phyloP scores from a whole-genome alignment of 78 protist genomes.

The Isochrysis galbana region DNA sequence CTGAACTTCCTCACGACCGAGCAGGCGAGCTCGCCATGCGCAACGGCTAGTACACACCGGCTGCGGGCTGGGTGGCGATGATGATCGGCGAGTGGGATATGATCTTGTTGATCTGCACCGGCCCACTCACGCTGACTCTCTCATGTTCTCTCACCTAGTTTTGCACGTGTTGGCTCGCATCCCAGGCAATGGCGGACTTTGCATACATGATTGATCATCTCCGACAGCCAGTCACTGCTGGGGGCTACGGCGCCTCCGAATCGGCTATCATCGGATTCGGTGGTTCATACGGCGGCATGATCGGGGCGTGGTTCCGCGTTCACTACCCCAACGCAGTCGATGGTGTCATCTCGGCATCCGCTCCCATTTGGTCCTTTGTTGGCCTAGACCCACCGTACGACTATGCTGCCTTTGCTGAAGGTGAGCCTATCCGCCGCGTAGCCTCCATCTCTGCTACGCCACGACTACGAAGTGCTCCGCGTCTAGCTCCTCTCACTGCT shows the following conservation, averaged over 20 bases:
- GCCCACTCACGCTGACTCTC: too few relatives aligned
- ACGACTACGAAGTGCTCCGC: too few relatives aligned
- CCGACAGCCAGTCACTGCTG: too few relatives aligned
- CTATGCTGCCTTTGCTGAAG: not conserved
- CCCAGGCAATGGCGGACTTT: not conserved
- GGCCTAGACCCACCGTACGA: conserved; percentile 9
- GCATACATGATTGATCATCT: not conserved
- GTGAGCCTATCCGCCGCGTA: not conserved
- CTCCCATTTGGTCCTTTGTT: conserved; percentile 47
- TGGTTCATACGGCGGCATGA: conserved; percentile 75
- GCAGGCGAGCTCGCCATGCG: not conserved
- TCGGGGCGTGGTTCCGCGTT: conserved; percentile 56
- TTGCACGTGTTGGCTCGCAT: too few relatives aligned
- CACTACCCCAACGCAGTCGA: conserved; percentile 56
- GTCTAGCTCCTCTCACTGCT: too few relatives aligned
- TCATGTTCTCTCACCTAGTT: too few relatives aligned
- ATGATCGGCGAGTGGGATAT: too few relatives aligned
- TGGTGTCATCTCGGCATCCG: conserved; percentile 62
- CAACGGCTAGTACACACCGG: too few relatives aligned
- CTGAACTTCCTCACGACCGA: conserved; percentile 11
- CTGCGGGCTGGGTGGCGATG: too few relatives aligned
- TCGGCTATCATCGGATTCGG: conserved; percentile 55
- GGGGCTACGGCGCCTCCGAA: not conserved
- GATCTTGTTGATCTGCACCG: too few relatives aligned
- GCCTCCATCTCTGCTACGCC: too few relatives aligned